Conservation (phyloP, 2,329 filamentous ascomycete genomes). For the Pochonia chlamydosporia region DNA sequence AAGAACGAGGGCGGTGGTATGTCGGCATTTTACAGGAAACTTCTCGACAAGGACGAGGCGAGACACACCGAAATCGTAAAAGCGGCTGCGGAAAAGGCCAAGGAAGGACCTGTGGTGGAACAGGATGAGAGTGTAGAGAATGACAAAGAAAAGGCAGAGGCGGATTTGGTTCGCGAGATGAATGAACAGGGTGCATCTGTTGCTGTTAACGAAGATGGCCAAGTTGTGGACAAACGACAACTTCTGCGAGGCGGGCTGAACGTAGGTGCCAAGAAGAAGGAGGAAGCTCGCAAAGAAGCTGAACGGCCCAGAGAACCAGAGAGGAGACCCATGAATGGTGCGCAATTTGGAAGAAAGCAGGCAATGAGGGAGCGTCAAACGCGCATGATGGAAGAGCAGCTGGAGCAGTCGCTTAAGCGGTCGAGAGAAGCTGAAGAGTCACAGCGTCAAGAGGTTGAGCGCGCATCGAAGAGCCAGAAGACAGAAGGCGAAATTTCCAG, state of each 20-base stretch:
- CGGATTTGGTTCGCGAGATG: constrained; percentile 61
- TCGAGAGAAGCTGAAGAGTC: constrained; percentile 63
- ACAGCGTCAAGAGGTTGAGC: constrained; percentile 56
- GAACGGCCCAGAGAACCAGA: constrained; percentile 21
- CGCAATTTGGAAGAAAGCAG: constrained; percentile 46
- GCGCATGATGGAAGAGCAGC: constrained; percentile 71
- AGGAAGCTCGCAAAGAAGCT: constrained; percentile 22
- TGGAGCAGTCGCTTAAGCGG: constrained; percentile 67
- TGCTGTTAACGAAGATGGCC: constrained; percentile 73
- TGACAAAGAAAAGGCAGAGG: constrained; percentile 52
- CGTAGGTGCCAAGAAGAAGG: constrained; percentile 57
- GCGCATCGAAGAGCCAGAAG: constrained; percentile 69
- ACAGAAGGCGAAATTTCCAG: constrained; percentile 70
- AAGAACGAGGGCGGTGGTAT: constrained; percentile 63
- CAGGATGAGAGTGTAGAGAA: constrained; percentile 27
- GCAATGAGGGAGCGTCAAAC: constrained; percentile 72
- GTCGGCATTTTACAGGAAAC: constrained; percentile 70
- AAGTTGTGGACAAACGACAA: constrained; percentile 80
- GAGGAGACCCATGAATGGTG: constrained; percentile 32
- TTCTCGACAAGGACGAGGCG: constrained; percentile 66
- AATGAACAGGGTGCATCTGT: constrained; percentile 57
- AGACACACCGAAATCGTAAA: constrained; percentile 64
- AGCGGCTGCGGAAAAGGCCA: constrained; percentile 53
- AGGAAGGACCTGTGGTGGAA: constrained; percentile 25
- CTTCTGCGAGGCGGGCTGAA: constrained; percentile 72